Evolutionary conservation across 192 early-diverging fungal species (phyloP).

Genomic region (Umbelopsis sp.): DNA sequence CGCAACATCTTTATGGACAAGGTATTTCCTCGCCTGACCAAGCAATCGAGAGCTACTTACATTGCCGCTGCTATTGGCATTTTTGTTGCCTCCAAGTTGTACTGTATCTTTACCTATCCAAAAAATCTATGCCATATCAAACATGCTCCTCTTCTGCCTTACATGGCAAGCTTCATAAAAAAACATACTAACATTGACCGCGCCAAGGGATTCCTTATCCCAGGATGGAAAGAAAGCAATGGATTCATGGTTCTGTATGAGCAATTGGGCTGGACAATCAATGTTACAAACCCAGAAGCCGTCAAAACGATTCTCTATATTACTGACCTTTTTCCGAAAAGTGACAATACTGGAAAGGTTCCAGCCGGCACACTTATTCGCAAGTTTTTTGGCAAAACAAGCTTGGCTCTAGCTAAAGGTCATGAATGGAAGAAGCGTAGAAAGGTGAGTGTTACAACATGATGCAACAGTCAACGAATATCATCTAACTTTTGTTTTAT

Average conservation of each 20-base stretch:
- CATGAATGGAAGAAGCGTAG: slow-evolving; percentile 14
- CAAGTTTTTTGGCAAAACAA: slow-evolving; percentile 19
- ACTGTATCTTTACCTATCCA: not conserved
- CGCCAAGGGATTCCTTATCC: not conserved
- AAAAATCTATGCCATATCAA: not conserved
- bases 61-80: not conserved
- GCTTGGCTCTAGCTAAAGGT: slow-evolving; percentile 25
- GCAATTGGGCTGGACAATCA: not conserved
- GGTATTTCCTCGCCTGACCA: no score
- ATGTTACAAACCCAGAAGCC: not conserved
- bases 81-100: not conserved
- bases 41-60: not conserved
- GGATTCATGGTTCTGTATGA: not conserved
- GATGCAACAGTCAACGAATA: no score
- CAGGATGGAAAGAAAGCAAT: not conserved
- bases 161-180: not conserved
- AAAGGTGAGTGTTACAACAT: not conserved
- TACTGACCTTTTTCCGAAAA: slow-evolving; percentile 7
- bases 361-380: not conserved
- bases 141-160: not conserved
- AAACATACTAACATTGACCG: not conserved
- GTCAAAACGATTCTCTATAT: slow-evolving; percentile 4
- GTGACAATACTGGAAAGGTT: not conserved
- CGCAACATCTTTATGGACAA: no score
- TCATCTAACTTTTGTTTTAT: no score